Evolutionary conservation across 345 rosid species (phyloP).

Genomic region (Noccaea bulbosa): DNA sequence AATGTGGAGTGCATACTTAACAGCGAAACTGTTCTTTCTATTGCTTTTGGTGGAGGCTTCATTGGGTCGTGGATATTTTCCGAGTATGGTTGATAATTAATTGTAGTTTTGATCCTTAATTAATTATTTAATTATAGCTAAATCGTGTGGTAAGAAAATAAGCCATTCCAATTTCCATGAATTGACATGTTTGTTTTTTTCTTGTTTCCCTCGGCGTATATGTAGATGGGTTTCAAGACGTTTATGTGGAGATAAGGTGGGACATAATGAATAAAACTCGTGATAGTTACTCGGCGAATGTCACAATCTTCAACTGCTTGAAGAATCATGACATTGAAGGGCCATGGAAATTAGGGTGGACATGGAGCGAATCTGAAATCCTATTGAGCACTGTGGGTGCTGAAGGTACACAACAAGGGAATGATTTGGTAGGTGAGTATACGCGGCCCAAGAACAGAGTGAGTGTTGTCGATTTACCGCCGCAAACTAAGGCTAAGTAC

Average conservation of each 20-base stretch:
- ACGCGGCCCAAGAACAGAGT: background rate
- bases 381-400: background rate
- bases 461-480: background rate
- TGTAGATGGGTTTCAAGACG: background rate
- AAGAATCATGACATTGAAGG: background rate
- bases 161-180: background rate
- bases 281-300: background rate
- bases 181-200: background rate
- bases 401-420: background rate
- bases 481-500: background rate
- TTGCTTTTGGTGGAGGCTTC: constrained; percentile 4
- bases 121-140: background rate
- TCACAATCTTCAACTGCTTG: background rate
- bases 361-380: background rate
- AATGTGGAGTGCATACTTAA: background rate
- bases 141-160: background rate
- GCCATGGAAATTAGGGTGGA: background rate
- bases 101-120: background rate
- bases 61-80: background rate
- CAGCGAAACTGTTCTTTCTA: background rate
- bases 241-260: background rate
- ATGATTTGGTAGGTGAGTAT: background rate
- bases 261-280: background rate
- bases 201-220: background rate
- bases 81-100: no score